Evolutionary conservation across 768 basidiomycete genomes (phyloP).

Genomic region (Pisolithus sp.): DNA sequence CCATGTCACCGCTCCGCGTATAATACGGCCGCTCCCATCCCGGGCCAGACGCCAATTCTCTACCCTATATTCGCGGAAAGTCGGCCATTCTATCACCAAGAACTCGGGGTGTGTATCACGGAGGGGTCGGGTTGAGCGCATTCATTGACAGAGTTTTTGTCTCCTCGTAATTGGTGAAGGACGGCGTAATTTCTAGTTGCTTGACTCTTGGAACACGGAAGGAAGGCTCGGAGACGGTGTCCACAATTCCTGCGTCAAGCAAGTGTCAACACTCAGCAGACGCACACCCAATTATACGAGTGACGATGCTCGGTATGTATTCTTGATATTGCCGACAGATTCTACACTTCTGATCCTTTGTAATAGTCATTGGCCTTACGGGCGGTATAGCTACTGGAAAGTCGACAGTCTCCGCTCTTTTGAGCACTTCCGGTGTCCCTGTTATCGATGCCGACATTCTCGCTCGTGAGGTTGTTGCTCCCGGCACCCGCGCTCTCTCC

Average conservation of each 20-base stretch:
- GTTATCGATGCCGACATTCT: conserved; percentile 90
- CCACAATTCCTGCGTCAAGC: too few species aligned
- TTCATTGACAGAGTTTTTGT: conserved; percentile 19
- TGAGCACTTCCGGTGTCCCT: conserved; percentile 64
- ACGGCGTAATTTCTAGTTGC: too few species aligned
- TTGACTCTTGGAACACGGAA: too few species aligned
- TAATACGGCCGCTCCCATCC: conserved; percentile 32
- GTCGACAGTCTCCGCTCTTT: conserved; percentile 78
- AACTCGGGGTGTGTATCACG: conserved; percentile 45
- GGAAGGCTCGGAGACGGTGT: too few species aligned
- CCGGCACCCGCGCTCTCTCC: conserved; percentile 68
- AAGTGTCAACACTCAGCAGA: too few species aligned
- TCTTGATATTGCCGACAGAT: too few species aligned
- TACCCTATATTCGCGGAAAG: conserved; percentile 55
- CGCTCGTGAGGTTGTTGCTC: conserved; percentile 79
- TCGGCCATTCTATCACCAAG: conserved; percentile 37
- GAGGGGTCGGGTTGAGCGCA: conserved; percentile 33
- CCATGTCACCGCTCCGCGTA: conserved; percentile 26
- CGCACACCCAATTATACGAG: too few species aligned
- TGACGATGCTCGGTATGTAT: too few species aligned
- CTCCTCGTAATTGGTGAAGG: too few species aligned
- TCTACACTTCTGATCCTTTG: too few species aligned
- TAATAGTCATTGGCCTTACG: conserved; percentile 83
- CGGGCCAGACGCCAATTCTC: conserved; percentile 45
- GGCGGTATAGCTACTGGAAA: conserved; percentile 97